phyloP scores from a whole-genome alignment of 2,329 filamentous ascomycete species.

The Arthrobotrys iridis region DNA sequence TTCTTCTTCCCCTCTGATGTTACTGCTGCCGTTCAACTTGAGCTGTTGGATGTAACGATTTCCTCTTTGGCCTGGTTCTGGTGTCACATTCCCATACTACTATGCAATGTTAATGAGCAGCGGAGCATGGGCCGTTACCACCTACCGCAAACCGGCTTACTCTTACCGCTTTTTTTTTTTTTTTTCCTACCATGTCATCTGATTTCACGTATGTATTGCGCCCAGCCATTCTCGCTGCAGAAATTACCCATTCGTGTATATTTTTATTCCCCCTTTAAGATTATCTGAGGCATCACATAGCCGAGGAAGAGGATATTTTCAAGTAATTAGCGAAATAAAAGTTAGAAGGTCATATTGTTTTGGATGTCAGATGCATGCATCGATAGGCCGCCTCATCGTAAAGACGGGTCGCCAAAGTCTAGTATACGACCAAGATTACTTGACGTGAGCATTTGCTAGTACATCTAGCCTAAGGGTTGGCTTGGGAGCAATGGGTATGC shows the following conservation, averaged over 20 bases:
- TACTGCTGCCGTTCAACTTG: slow-evolving; percentile 24
- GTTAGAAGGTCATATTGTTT: slow-evolving; percentile 21
- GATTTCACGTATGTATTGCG: slow-evolving; percentile 12
- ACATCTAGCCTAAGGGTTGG: not conserved
- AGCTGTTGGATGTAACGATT: slow-evolving; percentile 54
- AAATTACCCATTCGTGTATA: slow-evolving; percentile 20
- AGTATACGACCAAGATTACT: not conserved
- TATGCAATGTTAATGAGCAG: slow-evolving; percentile 12
- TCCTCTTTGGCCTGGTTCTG: slow-evolving; percentile 24
- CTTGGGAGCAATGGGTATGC: not conserved
- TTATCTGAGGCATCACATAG: slow-evolving; percentile 12
- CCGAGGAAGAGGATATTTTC: slow-evolving; percentile 14
- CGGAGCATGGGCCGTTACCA: slow-evolving; percentile 17
- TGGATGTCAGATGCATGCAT: slow-evolving; percentile 6
- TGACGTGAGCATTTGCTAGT: not conserved
- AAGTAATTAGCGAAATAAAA: slow-evolving; percentile 45
- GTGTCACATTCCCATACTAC: slow-evolving; percentile 39
- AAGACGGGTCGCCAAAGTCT: not conserved
- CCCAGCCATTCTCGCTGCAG: not conserved
- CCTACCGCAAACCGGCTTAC: slow-evolving; percentile 46
- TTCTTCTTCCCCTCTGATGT: slow-evolving; percentile 24
- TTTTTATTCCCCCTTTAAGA: slow-evolving; percentile 9
- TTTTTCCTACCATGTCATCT: not conserved
- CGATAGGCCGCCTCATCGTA: too few relatives aligned
- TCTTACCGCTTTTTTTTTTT: slow-evolving; percentile 21